Base-by-base conservation (phyloP, 2,329 filamentous ascomycete species). In the Fusarium dimerum region DNA sequence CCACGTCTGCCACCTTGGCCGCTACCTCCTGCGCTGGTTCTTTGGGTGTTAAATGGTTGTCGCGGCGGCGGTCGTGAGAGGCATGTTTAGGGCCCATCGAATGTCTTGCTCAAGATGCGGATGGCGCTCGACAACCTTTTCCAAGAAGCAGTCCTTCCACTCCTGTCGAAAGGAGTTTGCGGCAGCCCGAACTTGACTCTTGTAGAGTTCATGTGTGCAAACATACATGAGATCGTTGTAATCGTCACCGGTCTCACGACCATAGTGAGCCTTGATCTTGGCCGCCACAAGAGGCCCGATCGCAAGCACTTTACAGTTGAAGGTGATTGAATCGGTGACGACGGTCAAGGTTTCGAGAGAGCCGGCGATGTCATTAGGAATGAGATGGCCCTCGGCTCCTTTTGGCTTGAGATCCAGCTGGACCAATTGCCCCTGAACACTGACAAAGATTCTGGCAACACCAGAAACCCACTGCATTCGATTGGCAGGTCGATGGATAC, bases 391-490 rank as follows among this genome's bases (percentile, higher is more conserved):
- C 45, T 41, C 45, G 4, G 45, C 45, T 10, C 36, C 45, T 16
- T 41, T 41, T 13, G 45, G 45, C 34, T 47, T 47, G 36, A 47
- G 38, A 16, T 47, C 45, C 5, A 47, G 17, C 20, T 47, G 45
- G 6, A 41, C 45, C 6, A 41, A 16, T 41, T 40, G 34, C 12
- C 15, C 17, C 17, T 41, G 13, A 20, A 41, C 18, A 32, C 34
- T 12, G 20, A 47, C 45, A 15, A 47, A 47, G 20, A 47, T 47
- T 16, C 45, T 40, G 7, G 45, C 36, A 11, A 47, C 45, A 8
- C 45, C 45, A 7, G 45, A 47, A 29, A 39, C 45, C 45, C 45
- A 47, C 20, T 47, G 45, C 45, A 47, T 47, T n/a, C 12, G 30
- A 16, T 41, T 47, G 7, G 45, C 20, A 17, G 45, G 45, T 26